Conservation (phyloP, 2,329 filamentous ascomycete species). For the Fusarium goolgardi region DNA sequence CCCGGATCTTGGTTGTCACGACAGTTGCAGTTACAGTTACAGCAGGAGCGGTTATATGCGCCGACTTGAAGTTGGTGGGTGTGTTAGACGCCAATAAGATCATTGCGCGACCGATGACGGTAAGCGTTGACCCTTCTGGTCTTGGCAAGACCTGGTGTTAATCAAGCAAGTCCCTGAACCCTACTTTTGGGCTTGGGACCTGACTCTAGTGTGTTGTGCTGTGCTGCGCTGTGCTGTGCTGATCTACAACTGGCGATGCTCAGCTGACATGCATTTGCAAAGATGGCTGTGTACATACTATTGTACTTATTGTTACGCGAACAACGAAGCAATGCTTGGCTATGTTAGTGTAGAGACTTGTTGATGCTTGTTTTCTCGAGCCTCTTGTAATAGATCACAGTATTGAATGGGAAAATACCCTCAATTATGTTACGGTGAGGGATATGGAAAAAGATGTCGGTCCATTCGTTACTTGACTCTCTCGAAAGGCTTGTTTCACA, state of each 20-base stretch:
- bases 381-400: neutral
- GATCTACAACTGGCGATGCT: constrained; percentile 38
- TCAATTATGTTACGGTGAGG: neutral
- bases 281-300: constrained; percentile 30
- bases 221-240: constrained; percentile 11
- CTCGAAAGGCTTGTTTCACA: constrained; percentile 33
- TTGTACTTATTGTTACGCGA: neutral
- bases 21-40: constrained; percentile 2
- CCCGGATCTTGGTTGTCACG: constrained; percentile 34
- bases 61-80: constrained; percentile 19
- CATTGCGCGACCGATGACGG: constrained; percentile 37
- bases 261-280: constrained; percentile 36
- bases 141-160: constrained; percentile 38
- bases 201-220: constrained; percentile 31
- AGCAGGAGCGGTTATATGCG: constrained; percentile 10
- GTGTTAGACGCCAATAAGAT: constrained; percentile 11
- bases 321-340: constrained; percentile 11
- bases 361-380: constrained; percentile 18
- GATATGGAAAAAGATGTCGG: constrained; percentile 2
- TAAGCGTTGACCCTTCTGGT: constrained; percentile 29
- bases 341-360: constrained; percentile 1
- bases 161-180: constrained; percentile 40
- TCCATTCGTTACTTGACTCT: constrained; percentile 17
- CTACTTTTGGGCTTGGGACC: constrained; percentile 34
- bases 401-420: neutral